These are phyloP conservation scores for Colletotrichum lindemuthianum DNA, from an alignment of 2,329 filamentous ascomycete species.

Conservation along the genomic window DNA sequence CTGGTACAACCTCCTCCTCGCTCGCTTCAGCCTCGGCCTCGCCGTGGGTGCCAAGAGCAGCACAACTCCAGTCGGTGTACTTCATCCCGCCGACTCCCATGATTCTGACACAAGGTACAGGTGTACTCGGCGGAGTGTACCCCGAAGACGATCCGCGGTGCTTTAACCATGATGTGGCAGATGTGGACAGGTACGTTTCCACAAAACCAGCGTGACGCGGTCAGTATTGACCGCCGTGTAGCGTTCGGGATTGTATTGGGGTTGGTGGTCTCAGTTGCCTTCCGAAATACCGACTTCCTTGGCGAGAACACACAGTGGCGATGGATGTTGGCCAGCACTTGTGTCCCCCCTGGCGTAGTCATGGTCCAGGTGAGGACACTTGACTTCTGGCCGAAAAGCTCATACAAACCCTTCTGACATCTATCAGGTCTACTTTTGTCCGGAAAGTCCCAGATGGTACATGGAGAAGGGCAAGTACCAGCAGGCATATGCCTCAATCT, in stretches of 20 bases:
- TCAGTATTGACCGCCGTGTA: slow-evolving; percentile 38
- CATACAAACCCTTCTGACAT: background rate
- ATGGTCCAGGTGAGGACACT: slow-evolving; percentile 47
- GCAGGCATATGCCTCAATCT: slow-evolving; percentile 57
- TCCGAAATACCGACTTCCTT: slow-evolving; percentile 45
- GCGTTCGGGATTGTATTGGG: slow-evolving; percentile 53
- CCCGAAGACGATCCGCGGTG: slow-evolving; percentile 50
- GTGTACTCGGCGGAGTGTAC: slow-evolving; percentile 51
- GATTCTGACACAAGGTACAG: too few species aligned
- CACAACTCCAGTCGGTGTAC: slow-evolving; percentile 39
- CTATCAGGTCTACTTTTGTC: slow-evolving; percentile 58
- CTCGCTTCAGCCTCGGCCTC: slow-evolving; percentile 49
- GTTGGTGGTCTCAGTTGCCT: slow-evolving; percentile 48
- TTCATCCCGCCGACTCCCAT: too few species aligned
- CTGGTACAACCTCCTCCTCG: slow-evolving; percentile 48
- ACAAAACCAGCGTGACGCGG: slow-evolving; percentile 2
- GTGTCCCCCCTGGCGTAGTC: slow-evolving; percentile 62
- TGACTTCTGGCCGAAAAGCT: background rate
- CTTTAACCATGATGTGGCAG: slow-evolving; percentile 52
- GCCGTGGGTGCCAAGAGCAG: slow-evolving; percentile 50
- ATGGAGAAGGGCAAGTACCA: slow-evolving; percentile 59
- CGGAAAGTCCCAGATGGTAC: slow-evolving; percentile 64
- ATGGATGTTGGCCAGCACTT: slow-evolving; percentile 60
- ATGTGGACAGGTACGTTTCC: slow-evolving; percentile 11
- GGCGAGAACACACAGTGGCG: slow-evolving; percentile 45